phyloP scores from a whole-genome alignment of 176 grass and related monocot genomes.

The Puya raimondii region DNA sequence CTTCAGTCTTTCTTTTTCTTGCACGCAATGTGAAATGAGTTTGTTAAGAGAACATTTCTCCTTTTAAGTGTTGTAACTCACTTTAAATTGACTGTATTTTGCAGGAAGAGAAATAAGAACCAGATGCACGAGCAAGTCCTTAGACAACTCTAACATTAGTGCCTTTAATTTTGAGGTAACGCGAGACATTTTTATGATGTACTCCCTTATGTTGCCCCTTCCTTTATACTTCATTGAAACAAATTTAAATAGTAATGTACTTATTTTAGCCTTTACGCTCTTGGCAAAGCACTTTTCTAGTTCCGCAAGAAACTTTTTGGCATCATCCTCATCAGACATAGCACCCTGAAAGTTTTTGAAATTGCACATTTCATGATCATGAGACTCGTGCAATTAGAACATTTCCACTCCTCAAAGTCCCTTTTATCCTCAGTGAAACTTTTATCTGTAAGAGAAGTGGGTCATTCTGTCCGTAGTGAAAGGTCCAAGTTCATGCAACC shows the following conservation, averaged over 20 bases:
- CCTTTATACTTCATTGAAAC: neutral
- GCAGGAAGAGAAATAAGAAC: neutral
- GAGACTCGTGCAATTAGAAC: neutral
- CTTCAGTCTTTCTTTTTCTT: constrained; percentile 3
- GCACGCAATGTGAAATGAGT: neutral
- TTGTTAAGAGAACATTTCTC: neutral
- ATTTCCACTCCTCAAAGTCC: neutral
- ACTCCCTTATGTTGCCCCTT: neutral
- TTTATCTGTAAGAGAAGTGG: neutral
- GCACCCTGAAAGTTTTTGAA: neutral
- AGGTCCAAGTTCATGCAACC: neutral
- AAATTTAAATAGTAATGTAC: too few species aligned
- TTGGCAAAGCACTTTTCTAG: neutral
- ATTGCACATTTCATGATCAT: neutral
- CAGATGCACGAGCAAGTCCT: neutral
- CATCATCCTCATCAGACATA: neutral
- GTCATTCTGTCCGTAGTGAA: neutral
- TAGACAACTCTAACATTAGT: neutral
- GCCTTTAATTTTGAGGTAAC: neutral
- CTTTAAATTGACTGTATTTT: neutral
- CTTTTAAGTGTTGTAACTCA: neutral
- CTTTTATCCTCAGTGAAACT: neutral
- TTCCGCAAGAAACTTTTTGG: neutral
- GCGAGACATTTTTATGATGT: neutral
- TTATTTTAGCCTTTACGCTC: neutral